Evolutionary conservation across 805 yeast genomes (phyloP).

Genomic region (Starmerella khaoyaiensis): DNA sequence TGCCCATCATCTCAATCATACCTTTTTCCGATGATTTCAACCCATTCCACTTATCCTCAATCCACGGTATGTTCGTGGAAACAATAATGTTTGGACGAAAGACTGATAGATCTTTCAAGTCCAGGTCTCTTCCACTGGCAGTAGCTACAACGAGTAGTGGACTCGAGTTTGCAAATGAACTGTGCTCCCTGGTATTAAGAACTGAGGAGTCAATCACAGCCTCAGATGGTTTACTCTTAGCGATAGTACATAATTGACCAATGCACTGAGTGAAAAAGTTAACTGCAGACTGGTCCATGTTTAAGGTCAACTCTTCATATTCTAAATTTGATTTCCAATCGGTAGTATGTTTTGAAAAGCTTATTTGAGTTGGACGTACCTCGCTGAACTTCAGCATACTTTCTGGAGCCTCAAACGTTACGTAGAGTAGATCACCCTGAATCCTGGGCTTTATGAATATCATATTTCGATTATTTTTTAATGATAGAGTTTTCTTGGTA

Average conservation of each 20-base stretch:
- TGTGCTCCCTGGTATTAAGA: constrained; percentile 6
- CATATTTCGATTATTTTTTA: constrained; percentile 31
- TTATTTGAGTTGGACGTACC: neutral
- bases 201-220: constrained; percentile 5
- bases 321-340: constrained; percentile 7
- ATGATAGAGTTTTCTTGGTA: constrained; percentile 24
- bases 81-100: constrained; percentile 34
- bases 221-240: constrained; percentile 13
- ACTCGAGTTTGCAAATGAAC: constrained; percentile 30
- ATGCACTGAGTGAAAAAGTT: constrained; percentile 26
- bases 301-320: constrained; percentile 4
- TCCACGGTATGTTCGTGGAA: constrained; percentile 25
- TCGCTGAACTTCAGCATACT: neutral
- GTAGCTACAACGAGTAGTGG: constrained; percentile 31
- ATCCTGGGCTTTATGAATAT: constrained; percentile 28
- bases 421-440: neutral
- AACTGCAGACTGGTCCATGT: constrained; percentile 19
- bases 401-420: neutral
- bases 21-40: neutral
- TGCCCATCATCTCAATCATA: constrained; percentile 22
- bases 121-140: constrained; percentile 24
- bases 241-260: constrained; percentile 31
- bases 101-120: constrained; percentile 13
- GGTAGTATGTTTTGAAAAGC: constrained; percentile 5
- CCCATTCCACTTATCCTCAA: constrained; percentile 31